Evolutionary conservation across 1,284 basidiomycete species (phyloP).

Genomic region (Ceratobasidium sp.): DNA sequence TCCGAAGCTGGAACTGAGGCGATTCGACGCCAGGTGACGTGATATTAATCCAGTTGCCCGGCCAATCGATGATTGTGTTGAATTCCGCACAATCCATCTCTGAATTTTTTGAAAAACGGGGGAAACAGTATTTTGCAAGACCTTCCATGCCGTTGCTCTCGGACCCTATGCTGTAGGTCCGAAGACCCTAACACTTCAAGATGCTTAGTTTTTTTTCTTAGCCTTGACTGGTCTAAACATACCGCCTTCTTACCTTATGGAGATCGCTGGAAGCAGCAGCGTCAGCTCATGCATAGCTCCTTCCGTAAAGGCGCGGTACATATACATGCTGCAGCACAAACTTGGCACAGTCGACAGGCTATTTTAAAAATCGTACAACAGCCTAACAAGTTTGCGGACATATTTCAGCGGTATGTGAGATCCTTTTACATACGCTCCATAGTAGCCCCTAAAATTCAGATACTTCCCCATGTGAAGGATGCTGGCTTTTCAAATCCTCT

Average conservation of each 20-base stretch:
- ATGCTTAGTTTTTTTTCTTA: not conserved
- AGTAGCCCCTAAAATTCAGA: no score
- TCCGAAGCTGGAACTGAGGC: not conserved
- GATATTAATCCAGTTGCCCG: slow-evolving; percentile 24
- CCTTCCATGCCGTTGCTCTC: slow-evolving; percentile 4
- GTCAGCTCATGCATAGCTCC: no score
- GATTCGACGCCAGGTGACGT: not conserved
- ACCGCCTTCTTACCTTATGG: slow-evolving; percentile 1
- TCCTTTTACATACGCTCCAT: no score
- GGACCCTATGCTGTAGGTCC: not conserved
- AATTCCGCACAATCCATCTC: slow-evolving; percentile 23
- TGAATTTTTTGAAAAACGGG: slow-evolving; percentile 37
- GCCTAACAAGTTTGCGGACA: no score
- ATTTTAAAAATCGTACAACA: no score
- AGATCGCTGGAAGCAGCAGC: not conserved
- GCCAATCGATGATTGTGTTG: slow-evolving; percentile 36
- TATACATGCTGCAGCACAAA: no score
- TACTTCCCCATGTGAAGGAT: no score
- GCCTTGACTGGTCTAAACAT: not conserved
- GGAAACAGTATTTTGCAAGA: slow-evolving; percentile 25
- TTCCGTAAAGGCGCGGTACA: no score
- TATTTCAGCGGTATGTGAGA: no score
- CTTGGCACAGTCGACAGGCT: no score
- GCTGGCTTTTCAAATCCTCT: no score
- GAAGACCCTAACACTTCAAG: not conserved